Evolutionary conservation across 2,329 filamentous ascomycete species (phyloP).

Genomic region (Cladosporium colombiae): DNA sequence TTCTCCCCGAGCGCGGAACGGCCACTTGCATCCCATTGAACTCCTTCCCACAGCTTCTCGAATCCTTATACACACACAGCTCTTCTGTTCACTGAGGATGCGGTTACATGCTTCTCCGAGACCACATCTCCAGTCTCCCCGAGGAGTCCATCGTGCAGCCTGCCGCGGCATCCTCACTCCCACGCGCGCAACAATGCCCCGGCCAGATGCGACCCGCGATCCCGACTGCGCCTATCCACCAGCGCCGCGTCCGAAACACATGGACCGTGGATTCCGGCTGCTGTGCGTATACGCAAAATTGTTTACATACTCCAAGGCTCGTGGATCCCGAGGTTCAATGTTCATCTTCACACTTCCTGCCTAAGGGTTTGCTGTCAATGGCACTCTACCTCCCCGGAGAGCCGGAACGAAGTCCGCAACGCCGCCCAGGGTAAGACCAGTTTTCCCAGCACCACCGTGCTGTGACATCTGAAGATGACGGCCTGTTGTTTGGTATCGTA

Average conservation of each 20-base stretch:
- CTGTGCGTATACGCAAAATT: neutral
- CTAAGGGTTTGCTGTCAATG: constrained; percentile 1
- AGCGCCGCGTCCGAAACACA: neutral
- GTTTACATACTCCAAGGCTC: neutral
- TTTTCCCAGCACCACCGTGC: neutral
- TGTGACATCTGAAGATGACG: neutral
- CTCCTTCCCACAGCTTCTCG: neutral
- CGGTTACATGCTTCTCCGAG: neutral
- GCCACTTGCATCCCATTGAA: neutral
- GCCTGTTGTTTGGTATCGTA: neutral
- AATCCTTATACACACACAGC: neutral
- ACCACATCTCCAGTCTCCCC: neutral
- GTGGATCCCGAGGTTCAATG: neutral
- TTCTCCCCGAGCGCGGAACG: neutral
- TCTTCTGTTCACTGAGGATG: neutral
- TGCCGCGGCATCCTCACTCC: neutral
- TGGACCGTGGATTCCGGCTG: neutral
- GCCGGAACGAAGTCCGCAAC: neutral
- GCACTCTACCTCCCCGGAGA: neutral
- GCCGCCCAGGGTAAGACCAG: neutral
- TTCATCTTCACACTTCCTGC: neutral
- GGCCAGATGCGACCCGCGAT: neutral
- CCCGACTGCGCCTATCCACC: neutral
- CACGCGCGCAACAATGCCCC: neutral
- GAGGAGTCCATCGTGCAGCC: neutral